A percentile compares a stretch with the other conserved stretches of the same genome.
Conservation (phyloP, 2,329 filamentous ascomycete genomes). For the Aspergillus clavatus region DNA sequence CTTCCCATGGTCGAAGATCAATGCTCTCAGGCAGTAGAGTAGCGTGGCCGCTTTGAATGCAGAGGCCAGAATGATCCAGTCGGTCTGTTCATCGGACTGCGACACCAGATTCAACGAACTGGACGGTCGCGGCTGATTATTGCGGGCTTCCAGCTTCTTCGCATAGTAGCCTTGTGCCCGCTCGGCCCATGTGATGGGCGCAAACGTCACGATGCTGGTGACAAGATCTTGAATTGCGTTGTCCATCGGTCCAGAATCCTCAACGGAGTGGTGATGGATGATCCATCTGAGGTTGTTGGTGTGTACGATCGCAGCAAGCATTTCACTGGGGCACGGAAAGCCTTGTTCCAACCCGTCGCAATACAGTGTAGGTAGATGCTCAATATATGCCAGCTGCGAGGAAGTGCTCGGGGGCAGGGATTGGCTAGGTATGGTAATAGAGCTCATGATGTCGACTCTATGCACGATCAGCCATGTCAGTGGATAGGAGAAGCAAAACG, state of each 20-base stretch:
- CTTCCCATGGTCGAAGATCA: background rate
- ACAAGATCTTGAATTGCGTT: background rate
- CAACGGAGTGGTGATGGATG: background rate
- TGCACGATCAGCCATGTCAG: background rate
- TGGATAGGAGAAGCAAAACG: background rate
- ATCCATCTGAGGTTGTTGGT: background rate
- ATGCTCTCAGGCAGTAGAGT: background rate
- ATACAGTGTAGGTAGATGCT: background rate
- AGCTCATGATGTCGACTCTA: background rate
- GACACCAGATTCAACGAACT: background rate
- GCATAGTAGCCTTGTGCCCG: background rate
- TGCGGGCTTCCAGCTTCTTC: background rate
- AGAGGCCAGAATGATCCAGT: background rate
- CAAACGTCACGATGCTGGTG: background rate
- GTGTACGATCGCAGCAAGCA: background rate
- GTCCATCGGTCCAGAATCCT: background rate
- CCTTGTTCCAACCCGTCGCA: background rate
- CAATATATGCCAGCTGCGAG: background rate
- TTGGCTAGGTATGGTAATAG: background rate
- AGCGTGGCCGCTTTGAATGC: background rate
- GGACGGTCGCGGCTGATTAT: background rate
- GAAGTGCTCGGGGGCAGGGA: background rate
- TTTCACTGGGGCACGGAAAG: background rate
- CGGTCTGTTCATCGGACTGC: background rate
- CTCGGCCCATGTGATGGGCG: background rate